Conservation (phyloP, 208 protist genomes). For the Wallacemonas sp. region DNA sequence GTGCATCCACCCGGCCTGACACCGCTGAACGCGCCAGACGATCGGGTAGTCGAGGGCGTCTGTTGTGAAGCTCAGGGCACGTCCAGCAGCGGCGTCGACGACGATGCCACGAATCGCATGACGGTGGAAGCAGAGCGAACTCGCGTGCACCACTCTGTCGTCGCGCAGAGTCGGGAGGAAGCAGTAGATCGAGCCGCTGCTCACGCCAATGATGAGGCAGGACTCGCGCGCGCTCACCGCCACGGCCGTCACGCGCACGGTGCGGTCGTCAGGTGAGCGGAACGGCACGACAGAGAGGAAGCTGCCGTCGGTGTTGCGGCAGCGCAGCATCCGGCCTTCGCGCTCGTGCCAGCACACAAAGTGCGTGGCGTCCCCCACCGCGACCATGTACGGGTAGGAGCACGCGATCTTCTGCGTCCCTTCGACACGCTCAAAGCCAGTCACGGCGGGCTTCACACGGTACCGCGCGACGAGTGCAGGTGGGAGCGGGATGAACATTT, state of each 20-base stretch:
- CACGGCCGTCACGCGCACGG: constrained; percentile 57
- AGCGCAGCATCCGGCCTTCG: constrained; percentile 67
- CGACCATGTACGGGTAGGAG: constrained; percentile 41
- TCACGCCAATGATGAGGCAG: constrained; percentile 57
- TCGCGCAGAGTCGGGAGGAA: constrained; percentile 47
- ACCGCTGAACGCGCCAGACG: constrained; percentile 78
- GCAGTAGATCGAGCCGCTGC: constrained; percentile 71
- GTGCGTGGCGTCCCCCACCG: constrained; percentile 61
- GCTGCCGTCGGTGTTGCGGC: constrained; percentile 30
- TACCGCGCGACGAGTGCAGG: constrained; percentile 32
- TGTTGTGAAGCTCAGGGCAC: constrained; percentile 67
- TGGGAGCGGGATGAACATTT: constrained; percentile 39
- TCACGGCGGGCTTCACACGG: constrained; percentile 32
- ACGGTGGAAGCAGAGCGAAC: constrained; percentile 66
- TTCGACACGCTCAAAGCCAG: constrained; percentile 40
- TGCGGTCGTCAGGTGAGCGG: constrained; percentile 38
- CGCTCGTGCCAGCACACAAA: constrained; percentile 66
- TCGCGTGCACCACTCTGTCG: constrained; percentile 26
- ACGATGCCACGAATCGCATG: constrained; percentile 62
- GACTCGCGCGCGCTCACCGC: constrained; percentile 62
- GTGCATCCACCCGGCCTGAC: constrained; percentile 38
- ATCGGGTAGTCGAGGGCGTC: constrained; percentile 54
- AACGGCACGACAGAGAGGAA: constrained; percentile 64
- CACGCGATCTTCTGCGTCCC: constrained; percentile 25
- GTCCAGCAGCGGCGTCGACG: constrained; percentile 33